A percentile compares a stretch with the other conserved stretches of the same genome.
These are phyloP conservation scores for Kurtzmaniella fragi DNA, from an alignment of 805 yeast genomes.

Conservation along the genomic window DNA sequence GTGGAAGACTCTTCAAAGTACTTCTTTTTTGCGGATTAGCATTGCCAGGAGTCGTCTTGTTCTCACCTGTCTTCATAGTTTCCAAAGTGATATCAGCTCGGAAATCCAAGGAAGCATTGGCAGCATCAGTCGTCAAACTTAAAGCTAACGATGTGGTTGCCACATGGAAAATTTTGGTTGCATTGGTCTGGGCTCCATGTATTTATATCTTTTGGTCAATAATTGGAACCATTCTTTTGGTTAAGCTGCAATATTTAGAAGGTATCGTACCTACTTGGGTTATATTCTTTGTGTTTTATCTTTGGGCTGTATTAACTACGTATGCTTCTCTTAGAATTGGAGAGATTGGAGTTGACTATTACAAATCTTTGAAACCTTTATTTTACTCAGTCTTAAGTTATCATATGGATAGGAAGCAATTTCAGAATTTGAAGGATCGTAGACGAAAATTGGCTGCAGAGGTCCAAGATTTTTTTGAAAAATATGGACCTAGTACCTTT, in stretches of 20 bases:
- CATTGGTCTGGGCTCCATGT: slow-evolving; percentile 35
- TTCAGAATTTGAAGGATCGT: slow-evolving; percentile 24
- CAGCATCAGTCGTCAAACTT: slow-evolving; percentile 33
- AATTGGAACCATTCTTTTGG: slow-evolving; percentile 23
- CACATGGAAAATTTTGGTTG: slow-evolving; percentile 41
- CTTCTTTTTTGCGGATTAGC: slow-evolving; percentile 26
- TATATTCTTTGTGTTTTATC: slow-evolving; percentile 27
- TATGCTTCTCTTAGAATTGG: slow-evolving; percentile 38
- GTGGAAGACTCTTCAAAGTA: slow-evolving; percentile 21
- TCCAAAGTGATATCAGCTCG: slow-evolving; percentile 26
- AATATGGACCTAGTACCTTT: slow-evolving; percentile 34
- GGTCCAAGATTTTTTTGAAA: slow-evolving; percentile 31
- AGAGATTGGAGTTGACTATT: slow-evolving; percentile 38
- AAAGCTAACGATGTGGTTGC: slow-evolving; percentile 38
- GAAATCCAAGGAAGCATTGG: slow-evolving; percentile 36
- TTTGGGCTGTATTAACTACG: slow-evolving; percentile 34
- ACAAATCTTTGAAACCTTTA: slow-evolving; percentile 35
- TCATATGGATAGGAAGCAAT: slow-evolving; percentile 23
- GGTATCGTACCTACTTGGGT: slow-evolving; percentile 8
- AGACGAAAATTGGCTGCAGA: slow-evolving; percentile 20
- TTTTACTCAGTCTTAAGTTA: slow-evolving; percentile 27
- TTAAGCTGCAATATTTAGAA: slow-evolving; percentile 10
- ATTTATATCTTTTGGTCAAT: slow-evolving; percentile 35
- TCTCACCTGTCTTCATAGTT: slow-evolving; percentile 36
- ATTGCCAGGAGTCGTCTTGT: slow-evolving; percentile 33